Conservation (phyloP, 345 rosid genomes). For the Lumnitzera littorea region DNA sequence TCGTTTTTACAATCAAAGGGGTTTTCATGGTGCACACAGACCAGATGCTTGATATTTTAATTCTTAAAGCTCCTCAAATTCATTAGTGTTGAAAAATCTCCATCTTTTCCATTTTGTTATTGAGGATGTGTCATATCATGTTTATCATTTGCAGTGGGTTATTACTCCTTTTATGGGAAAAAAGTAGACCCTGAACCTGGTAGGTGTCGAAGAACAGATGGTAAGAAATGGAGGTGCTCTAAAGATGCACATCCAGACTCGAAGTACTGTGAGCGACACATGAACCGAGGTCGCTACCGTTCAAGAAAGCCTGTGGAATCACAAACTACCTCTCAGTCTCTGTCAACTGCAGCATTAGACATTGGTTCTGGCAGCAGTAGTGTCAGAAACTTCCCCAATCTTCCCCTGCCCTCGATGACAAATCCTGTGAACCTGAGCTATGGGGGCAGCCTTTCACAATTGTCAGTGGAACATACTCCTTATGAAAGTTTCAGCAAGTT, state of each 20-base stretch:
- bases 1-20: no score
- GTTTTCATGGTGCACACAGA: no score
- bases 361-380: constrained; percentile 20
- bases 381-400: constrained; percentile 15
- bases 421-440: constrained; percentile 13
- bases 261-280: constrained; percentile 54
- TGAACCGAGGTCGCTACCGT: constrained; percentile 48
- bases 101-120: not conserved
- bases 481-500: constrained; percentile 3
- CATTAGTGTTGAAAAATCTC: no score
- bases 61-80: no score
- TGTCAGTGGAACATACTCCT: constrained; percentile 16
- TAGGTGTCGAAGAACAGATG: constrained; percentile 78
- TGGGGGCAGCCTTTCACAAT: constrained; percentile 15
- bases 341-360: constrained; percentile 14
- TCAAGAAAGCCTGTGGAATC: constrained; percentile 68
- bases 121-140: not conserved
- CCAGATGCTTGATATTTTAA: no score
- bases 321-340: constrained; percentile 25
- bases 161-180: constrained; percentile 44
- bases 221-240: constrained; percentile 95
- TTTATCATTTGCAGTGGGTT: constrained; percentile 19
- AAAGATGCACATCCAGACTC: constrained; percentile 70
- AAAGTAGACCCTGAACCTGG: constrained; percentile 83
- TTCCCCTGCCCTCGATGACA: constrained; percentile 11